Evolutionary conservation across 768 basidiomycete genomes (phyloP).

Genomic region (Chalciporus sphaerocephalus): DNA sequence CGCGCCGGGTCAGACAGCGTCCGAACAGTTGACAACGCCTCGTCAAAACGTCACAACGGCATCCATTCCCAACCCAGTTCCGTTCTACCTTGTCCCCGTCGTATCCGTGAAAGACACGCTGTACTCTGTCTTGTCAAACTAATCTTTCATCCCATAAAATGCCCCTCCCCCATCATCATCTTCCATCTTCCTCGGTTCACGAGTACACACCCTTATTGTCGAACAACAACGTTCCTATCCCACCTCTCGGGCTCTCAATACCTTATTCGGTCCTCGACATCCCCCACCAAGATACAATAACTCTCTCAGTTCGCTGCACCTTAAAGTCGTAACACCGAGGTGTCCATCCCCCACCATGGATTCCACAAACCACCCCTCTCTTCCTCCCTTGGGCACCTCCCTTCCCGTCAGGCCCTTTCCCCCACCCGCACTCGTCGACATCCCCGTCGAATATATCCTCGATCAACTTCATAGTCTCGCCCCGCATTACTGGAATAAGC

Average conservation of each 20-base stretch:
- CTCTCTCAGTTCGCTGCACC: not conserved
- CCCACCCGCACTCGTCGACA: conserved; percentile 55
- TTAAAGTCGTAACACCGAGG: not conserved
- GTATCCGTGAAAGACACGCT: not conserved
- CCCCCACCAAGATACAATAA: not conserved
- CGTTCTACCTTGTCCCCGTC: not conserved
- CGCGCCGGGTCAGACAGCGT: too few species aligned
- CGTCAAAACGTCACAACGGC: not conserved
- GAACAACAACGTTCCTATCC: not conserved
- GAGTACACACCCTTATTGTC: not conserved
- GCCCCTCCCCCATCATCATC: too few species aligned
- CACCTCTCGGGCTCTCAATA: not conserved
- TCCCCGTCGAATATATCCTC: conserved; percentile 71
- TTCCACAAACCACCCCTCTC: not conserved
- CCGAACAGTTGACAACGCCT: too few species aligned
- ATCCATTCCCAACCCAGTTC: not conserved
- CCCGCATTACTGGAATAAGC: conserved; percentile 66
- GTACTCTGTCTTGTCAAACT: not conserved
- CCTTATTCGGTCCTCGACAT: not conserved
- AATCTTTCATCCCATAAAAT: not conserved
- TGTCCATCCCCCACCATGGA: not conserved
- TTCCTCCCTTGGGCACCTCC: not conserved
- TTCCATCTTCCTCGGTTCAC: not conserved
- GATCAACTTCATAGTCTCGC: conserved; percentile 66
- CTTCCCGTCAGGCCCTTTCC: conserved; percentile 49